Evolutionary conservation across 1,284 basidiomycete genomes (phyloP), one percentile per base, ranked within the genome.

Genomic region (Apiotrichum montevideense): DNA sequence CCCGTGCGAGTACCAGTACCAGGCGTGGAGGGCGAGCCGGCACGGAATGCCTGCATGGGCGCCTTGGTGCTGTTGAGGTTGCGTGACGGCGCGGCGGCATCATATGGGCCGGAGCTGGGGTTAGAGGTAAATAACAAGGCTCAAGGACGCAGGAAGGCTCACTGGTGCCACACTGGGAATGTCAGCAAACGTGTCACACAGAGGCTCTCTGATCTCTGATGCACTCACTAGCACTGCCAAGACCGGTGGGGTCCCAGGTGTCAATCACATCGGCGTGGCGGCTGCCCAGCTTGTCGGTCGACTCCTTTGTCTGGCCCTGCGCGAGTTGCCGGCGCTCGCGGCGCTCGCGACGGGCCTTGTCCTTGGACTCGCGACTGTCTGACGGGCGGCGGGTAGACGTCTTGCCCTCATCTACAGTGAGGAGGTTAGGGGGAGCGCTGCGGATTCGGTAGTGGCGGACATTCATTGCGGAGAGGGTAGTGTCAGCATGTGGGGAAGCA

Each of bases 261-360:
- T 77, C 75, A 40, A 77, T 75, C 11, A 77, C 70, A 60, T 77
- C 75, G 14, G 70, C 73, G 56, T 77, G 74, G 54, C 69, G 60
- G 54, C 67, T 68, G 21, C 65, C 70, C 63, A 72, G 73, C 62
- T 73, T 74, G 52, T 71, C 66, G 45, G 66, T 67, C 9, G 57
- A 45, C 6, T 70, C 68, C 56, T 69, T 70, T 47, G 57, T 56
- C 57, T 71, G 68, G 6, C 67, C 67, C 3, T 37, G 37, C 44
- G 39, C 32, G 45, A 54, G 33, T 45, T 45, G 44, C 29, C 50
- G 42, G 14, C 50, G 48, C 34, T 50, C 48, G 29, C 48, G 68
- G 13, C 48, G 48, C 6, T 50, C 48, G 13, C 35, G 29, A 49
- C 47, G 47, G 15, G 35, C 37, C 35, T 37, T 33, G 9, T 49